These are phyloP conservation scores for Coniosporium apollinis DNA, from an alignment of 495 filamentous ascomycete species.

Conservation along the genomic window DNA sequence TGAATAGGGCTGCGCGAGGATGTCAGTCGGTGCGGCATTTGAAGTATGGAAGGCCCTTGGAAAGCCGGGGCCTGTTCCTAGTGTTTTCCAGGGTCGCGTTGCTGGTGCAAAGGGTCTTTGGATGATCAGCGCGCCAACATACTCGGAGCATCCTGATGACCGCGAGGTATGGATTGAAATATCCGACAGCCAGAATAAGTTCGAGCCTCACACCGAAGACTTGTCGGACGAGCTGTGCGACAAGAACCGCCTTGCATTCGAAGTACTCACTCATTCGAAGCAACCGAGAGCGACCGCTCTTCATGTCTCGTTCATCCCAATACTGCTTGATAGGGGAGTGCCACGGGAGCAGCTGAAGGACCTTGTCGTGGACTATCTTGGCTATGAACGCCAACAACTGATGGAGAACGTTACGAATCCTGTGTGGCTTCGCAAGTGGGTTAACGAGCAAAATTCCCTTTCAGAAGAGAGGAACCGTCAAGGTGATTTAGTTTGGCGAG, in stretches of 20 bases:
- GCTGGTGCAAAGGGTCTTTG: conserved; percentile 81
- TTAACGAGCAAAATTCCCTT: conserved; percentile 23
- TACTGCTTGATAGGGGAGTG: conserved; percentile 51
- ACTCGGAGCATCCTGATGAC: conserved; percentile 21
- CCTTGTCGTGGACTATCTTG: conserved; percentile 42
- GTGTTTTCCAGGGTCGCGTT: conserved; percentile 66
- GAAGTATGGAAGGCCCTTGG: conserved; percentile 9
- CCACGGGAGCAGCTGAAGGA: conserved; percentile 37
- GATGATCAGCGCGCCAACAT: conserved; percentile 45
- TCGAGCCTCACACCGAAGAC: conserved; percentile 41
- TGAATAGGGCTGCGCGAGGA: conserved; percentile 17
- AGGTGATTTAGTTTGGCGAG: conserved; percentile 27
- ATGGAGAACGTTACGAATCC: conserved; percentile 37
- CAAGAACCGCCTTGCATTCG: conserved; percentile 48
- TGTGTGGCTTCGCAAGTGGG: conserved; percentile 38
- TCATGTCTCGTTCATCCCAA: conserved; percentile 62
- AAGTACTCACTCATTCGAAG: conserved; percentile 47
- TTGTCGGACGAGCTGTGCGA: conserved; percentile 19
- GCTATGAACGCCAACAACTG: conserved; percentile 41
- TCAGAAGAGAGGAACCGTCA: conserved; percentile 9
- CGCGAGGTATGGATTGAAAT: conserved; percentile 56
- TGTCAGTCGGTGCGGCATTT: conserved; percentile 15
- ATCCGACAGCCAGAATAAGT: conserved; percentile 65
- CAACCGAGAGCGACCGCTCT: conserved; percentile 46
- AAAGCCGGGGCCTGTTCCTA: conserved; percentile 32